Evolutionary conservation across 108 stramenopile species (phyloP).

Genomic region (Nitzschia palea): DNA sequence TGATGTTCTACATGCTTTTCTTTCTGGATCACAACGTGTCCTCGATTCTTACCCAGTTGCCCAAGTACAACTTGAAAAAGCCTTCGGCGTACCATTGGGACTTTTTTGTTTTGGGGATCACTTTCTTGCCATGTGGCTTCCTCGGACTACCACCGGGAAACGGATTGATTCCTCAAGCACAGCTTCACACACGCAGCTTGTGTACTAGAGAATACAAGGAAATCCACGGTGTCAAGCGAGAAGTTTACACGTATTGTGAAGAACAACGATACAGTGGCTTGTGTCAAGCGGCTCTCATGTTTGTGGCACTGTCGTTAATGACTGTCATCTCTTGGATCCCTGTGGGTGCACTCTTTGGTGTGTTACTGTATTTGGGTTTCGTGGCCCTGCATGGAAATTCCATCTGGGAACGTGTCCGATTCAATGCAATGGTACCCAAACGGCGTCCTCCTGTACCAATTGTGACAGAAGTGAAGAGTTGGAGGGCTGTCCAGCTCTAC

Average conservation of each 20-base stretch:
- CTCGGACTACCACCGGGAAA: constrained; percentile 57
- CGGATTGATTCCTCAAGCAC: constrained; percentile 67
- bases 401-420: constrained; percentile 77
- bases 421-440: constrained; percentile 51
- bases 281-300: constrained; percentile 46
- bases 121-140: constrained; percentile 51
- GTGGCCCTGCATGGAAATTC: constrained; percentile 83
- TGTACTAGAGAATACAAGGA: constrained; percentile 35
- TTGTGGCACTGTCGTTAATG: constrained; percentile 40
- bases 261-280: constrained; percentile 54
- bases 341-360: constrained; percentile 60
- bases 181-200: constrained; percentile 51
- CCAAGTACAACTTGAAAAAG: constrained; percentile 53
- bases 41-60: constrained; percentile 46
- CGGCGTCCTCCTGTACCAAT: constrained; percentile 52
- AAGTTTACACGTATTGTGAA: constrained; percentile 42
- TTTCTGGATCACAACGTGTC: constrained; percentile 69
- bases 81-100: constrained; percentile 67
- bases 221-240: constrained; percentile 42
- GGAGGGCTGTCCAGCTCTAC: constrained; percentile 50
- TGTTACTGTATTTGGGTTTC: constrained; percentile 86
- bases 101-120: constrained; percentile 58
- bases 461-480: constrained; percentile 53
- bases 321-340: constrained; percentile 46
- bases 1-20: constrained; percentile 64